A percentile compares a stretch with the other conserved stretches of the same genome.
These are phyloP conservation scores for Euphorbia lathyris DNA, from an alignment of 345 rosid genomes.

Conservation along the genomic window DNA sequence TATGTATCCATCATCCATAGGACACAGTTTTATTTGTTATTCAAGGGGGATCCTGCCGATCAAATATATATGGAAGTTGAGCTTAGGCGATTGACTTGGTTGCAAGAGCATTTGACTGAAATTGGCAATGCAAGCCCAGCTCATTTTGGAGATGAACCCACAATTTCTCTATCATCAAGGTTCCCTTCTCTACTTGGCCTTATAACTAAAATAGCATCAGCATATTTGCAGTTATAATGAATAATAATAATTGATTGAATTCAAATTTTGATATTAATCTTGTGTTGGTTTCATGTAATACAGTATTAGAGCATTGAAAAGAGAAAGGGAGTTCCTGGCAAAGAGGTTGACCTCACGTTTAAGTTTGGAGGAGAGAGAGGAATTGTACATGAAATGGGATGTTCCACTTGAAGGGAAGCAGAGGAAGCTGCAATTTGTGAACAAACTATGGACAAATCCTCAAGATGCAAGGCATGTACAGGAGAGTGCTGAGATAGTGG, in stretches of 20 bases:
- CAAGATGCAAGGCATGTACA: constrained; percentile 77
- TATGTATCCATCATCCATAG: constrained; percentile 85
- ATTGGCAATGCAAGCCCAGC: constrained; percentile 90
- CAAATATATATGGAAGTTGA: constrained; percentile 99
- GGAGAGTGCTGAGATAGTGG: constrained; percentile 95
- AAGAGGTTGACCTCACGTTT: constrained; percentile 74
- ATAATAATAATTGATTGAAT: background rate
- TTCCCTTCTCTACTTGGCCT: constrained; percentile 5
- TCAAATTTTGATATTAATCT: background rate
- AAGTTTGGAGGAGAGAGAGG: constrained; percentile 76
- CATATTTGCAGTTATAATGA: background rate
- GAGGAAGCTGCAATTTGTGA: constrained; percentile 84
- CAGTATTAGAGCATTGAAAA: constrained; percentile 78
- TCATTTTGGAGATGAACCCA: constrained; percentile 59
- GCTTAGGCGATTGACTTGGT: constrained; percentile 92
- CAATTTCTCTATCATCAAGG: constrained; percentile 81
- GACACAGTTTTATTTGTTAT: constrained; percentile 89
- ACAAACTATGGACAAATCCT: constrained; percentile 95
- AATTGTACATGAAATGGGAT: constrained; percentile 78
- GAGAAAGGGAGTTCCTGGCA: constrained; percentile 92
- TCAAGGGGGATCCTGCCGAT: constrained; percentile 93
- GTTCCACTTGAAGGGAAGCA: constrained; percentile 96
- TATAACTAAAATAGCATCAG: background rate
- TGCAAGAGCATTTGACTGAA: constrained; percentile 89
- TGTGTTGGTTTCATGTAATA: constrained; percentile 1